Conservation (phyloP, 352 stramenopile genomes). For the Lagenidium giganteum region DNA sequence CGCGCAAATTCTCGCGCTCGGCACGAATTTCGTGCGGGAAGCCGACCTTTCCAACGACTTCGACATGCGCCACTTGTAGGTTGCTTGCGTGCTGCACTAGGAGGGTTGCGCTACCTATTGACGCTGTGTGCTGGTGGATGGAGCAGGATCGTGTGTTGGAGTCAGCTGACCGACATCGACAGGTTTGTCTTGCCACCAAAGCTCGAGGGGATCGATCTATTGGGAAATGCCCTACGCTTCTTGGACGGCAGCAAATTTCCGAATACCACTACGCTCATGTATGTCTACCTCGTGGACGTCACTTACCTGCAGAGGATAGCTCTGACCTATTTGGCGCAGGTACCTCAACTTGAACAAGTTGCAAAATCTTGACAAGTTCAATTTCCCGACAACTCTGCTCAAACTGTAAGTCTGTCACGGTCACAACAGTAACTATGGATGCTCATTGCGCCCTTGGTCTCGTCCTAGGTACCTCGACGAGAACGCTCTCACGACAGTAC, state of each 20-base stretch:
- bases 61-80: conserved; percentile 9
- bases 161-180: conserved; percentile 4
- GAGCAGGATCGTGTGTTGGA: conserved; percentile 11
- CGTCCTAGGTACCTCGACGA: conserved; percentile 16
- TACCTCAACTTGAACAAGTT: too few relatives aligned
- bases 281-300: background rate
- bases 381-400: too few relatives aligned
- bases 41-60: conserved; percentile 11
- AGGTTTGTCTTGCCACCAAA: conserved; percentile 8
- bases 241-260: conserved; percentile 9
- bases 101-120: too few relatives aligned
- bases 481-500: conserved; percentile 10
- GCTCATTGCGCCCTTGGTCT: background rate
- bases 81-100: too few relatives aligned
- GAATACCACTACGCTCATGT: conserved; percentile 3
- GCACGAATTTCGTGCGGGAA: background rate
- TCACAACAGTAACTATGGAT: too few relatives aligned
- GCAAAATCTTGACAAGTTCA: too few relatives aligned
- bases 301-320: too few relatives aligned
- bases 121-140: background rate
- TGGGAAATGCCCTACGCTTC: conserved; percentile 6
- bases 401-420: too few relatives aligned
- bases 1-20: conserved; percentile 5
- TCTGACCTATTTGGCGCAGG: too few relatives aligned
- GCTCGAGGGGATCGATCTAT: conserved; percentile 9